phyloP scores from a whole-genome alignment of 1,284 basidiomycete genomes.

The Cryptococcus wingfieldii region DNA sequence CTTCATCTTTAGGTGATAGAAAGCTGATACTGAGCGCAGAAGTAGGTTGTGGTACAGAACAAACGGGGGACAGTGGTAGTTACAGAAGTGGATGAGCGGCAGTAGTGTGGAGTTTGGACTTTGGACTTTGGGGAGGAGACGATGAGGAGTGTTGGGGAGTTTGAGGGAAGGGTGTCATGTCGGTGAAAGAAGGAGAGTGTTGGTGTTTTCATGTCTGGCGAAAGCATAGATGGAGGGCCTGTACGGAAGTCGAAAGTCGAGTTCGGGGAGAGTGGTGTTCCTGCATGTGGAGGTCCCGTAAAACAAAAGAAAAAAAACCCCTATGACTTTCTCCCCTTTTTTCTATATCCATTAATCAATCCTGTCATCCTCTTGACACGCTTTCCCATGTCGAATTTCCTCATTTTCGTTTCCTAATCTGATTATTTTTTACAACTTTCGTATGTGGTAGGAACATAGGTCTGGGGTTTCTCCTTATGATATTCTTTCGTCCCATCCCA shows the following conservation, averaged over 20 bases:
- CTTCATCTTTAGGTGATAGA: neutral
- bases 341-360: neutral
- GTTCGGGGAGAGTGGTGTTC: too few species aligned
- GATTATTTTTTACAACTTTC: neutral
- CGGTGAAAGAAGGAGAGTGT: neutral
- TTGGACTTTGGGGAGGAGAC: neutral
- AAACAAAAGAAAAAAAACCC: too few species aligned
- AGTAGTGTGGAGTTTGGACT: neutral
- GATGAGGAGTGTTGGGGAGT: neutral
- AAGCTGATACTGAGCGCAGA: slow-evolving; percentile 14
- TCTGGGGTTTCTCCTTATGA: neutral
- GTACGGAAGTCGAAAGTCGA: neutral
- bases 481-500: neutral
- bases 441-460: neutral
- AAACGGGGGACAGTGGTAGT: slow-evolving; percentile 27
- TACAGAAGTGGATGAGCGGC: slow-evolving; percentile 21
- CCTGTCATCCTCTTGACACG: neutral
- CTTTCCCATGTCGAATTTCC: neutral
- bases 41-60: slow-evolving; percentile 36
- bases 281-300: too few species aligned
- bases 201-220: neutral
- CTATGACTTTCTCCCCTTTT: neutral
- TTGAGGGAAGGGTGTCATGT: neutral
- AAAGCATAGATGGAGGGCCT: neutral
- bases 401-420: neutral